phyloP scores from a whole-genome alignment of 331 rosid species.

The Dryas integrifolia region DNA sequence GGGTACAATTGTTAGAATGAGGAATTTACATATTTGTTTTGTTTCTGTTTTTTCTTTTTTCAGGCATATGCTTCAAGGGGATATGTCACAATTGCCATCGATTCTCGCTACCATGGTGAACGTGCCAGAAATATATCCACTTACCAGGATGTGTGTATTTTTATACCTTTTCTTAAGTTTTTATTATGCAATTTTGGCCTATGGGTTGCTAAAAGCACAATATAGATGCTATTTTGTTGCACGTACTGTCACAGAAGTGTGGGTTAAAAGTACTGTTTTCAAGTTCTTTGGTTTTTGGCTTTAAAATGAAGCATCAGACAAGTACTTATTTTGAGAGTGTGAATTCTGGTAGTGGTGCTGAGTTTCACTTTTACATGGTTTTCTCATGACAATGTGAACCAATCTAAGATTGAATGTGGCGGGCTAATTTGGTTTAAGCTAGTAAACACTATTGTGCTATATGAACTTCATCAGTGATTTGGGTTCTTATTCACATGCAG shows the following conservation, averaged over 20 bases:
- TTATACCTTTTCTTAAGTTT: slow-evolving; percentile 16
- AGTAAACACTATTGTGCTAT: slow-evolving; percentile 13
- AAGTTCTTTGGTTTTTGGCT: not conserved
- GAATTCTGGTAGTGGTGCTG: not conserved
- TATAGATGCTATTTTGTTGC: not conserved
- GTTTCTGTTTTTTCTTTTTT: slow-evolving; percentile 16
- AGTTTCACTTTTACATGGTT: not conserved
- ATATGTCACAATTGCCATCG: slow-evolving; percentile 67
- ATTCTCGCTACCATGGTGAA: slow-evolving; percentile 97
- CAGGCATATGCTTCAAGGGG: slow-evolving; percentile 94
- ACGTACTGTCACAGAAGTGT: not conserved
- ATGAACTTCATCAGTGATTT: slow-evolving; percentile 34
- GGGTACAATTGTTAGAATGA: slow-evolving; percentile 8
- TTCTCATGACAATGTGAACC: not conserved
- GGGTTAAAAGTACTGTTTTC: no score
- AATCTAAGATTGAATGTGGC: slow-evolving; percentile 6
- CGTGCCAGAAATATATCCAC: slow-evolving; percentile 64
- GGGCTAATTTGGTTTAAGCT: not conserved
- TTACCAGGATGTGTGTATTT: slow-evolving; percentile 52
- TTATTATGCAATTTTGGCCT: not conserved
- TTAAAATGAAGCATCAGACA: not conserved
- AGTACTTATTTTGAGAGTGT: slow-evolving; percentile 1
- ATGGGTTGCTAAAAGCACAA: not conserved
- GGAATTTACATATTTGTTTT: slow-evolving; percentile 9
- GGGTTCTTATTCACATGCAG: slow-evolving; percentile 36